Evolutionary conservation across 306 rosid genomes (phyloP), one percentile per base, ranked within the genome.

Genomic region (Casuarina cunninghamiana): DNA sequence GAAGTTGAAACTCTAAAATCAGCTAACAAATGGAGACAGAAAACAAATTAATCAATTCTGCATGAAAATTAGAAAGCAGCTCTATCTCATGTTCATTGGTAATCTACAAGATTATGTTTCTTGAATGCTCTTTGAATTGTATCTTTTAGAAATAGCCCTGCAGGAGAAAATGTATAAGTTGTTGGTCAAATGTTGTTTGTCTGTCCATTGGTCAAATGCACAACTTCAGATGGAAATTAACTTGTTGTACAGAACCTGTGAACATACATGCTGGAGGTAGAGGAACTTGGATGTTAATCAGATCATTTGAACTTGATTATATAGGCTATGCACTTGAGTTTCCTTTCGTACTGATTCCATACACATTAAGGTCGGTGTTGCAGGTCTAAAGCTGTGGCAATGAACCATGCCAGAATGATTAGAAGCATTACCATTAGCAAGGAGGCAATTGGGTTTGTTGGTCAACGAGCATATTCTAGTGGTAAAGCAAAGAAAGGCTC

Each of bases 401-500:
- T 88, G 86, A 83, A 79, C 60, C 82, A 39, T 48, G 68, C 46
- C 7, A 81, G 87, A 71, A 80, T 79, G 19, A 41, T 91, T 43
- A 87, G 81, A 76, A 67, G 74, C 53, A 41, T 75, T 63, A 69
- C 84, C 39, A 57, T 55, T 54, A 50, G 83, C 75, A 86, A 67
- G 65, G 88, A 89, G n/a, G 77, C 84, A 50, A 35, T 80, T 69
- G 66, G 71, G 44, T 39, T 83, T 67, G 82, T 86, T 43, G 81
- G 78, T 16, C 89, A 10, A 3, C 72, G 91, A 76, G 80, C 90
- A 37, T 94, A 79, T 55, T 86, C 98, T 32, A 87, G 86, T 1
- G 87, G 86, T 53, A 90, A 94, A 87, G 87, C 94, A 65, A 94
- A 92, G 89, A 94, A 92, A 84, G 96, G 93, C 21, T 69, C 86